Base-by-base conservation (phyloP, 2,329 filamentous ascomycete species). In the Thermoascus crustaceus region DNA sequence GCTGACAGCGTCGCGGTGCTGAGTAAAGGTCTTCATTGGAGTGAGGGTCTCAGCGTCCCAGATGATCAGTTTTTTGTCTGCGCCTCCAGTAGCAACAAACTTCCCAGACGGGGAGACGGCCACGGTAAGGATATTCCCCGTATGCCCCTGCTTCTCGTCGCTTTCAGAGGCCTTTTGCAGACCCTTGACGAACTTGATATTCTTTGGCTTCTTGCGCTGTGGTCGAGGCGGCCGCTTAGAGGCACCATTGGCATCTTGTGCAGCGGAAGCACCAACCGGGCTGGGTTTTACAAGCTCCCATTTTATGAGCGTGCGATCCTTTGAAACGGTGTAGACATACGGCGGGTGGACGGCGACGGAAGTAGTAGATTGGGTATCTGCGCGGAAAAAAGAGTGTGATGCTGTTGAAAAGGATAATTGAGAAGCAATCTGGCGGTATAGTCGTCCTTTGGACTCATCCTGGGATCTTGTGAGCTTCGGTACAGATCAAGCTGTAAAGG, bases 31-130 rank as follows among this genome's bases (percentile, higher is more conserved):
- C 48, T 82, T 82, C 47, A 93, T 64, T 0, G 86, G 84, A 34
- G 76, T 82, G 32, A 98, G 71, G 1, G 80, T 82, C 34, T 76
- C 75, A 7, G 87, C 83, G 48, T 94, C 80, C 82, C 89, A 94
- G 44, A 96, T 78, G 35, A 96, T 83, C 30, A 98, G 69, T 35
- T 82, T 81, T 40, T 79, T 78, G 60, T 96, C 89, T 44, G 78
- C 75, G 32, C 89, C 89, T 32, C 89, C 91, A 0, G 91, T 96
- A 5, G 83, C 91, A 33, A 98, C 78, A 45, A 80, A 96, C 58
- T 85, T 86, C 21, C 91, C 91, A 40, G 94, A 88, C 30, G 86
- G 77, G 0, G 86, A 94, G 13, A 86, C 85, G 0, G 87, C 88
- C 19, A 96, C 80, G 26, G 80, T 79, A 32, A 95, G 68, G 17